A percentile compares a stretch with the other conserved stretches of the same genome.
These are phyloP conservation scores for Solanum sparsipilum DNA, from an alignment of 257 asterid species.

Conservation along the genomic window DNA sequence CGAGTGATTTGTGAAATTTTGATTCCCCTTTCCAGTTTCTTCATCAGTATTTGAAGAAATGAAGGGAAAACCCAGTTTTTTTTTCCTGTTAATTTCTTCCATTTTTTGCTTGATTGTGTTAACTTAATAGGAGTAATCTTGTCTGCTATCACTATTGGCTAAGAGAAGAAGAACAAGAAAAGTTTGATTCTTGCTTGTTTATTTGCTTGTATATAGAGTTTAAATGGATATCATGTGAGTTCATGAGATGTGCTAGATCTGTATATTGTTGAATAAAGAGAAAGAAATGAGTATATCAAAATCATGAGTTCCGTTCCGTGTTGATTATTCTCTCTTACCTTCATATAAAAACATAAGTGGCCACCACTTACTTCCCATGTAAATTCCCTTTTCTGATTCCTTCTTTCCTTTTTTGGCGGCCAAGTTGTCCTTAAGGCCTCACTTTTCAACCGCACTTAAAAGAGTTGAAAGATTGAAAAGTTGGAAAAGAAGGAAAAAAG, in stretches of 20 bases:
- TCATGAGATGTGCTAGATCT: constrained; percentile 24
- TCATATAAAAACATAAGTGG: constrained; percentile 16
- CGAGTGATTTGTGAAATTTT: background rate
- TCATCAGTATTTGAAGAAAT: background rate
- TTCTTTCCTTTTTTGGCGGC: constrained; percentile 16
- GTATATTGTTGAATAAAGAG: constrained; percentile 19
- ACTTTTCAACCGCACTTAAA: constrained; percentile 33
- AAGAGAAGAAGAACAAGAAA: background rate
- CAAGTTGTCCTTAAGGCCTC: constrained; percentile 34
- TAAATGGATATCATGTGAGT: constrained; percentile 26
- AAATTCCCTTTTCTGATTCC: constrained; percentile 8
- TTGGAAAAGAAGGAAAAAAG: constrained; percentile 15
- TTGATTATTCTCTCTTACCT: constrained; percentile 20
- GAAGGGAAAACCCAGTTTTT: background rate
- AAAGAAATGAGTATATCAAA: constrained; percentile 17
- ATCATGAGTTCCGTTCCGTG: constrained; percentile 55
- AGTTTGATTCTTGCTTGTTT: background rate
- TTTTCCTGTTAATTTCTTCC: background rate
- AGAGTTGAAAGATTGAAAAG: constrained; percentile 15
- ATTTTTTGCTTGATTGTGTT: background rate
- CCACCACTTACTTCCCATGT: constrained; percentile 13
- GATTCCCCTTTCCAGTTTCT: background rate
- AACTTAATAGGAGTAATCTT: background rate
- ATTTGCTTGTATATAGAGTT: constrained; percentile 1
- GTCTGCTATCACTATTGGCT: background rate